Evolutionary conservation across 139 green algal genomes (phyloP), one percentile per base, ranked within the genome.

Genomic region (Tetradesmus lagerheimii): DNA sequence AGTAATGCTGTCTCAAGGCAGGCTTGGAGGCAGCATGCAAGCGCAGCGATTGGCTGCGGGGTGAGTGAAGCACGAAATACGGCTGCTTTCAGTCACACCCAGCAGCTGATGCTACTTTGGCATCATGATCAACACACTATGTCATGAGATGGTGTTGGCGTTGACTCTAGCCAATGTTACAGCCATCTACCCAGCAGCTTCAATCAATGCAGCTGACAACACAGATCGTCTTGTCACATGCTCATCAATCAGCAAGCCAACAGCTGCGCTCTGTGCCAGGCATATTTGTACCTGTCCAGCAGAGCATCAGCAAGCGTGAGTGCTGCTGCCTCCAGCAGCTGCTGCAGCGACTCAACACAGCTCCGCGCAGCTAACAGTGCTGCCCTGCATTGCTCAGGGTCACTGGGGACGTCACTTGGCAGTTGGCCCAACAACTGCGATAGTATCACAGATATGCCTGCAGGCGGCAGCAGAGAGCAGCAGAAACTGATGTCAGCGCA

Each of bases 301-400:
- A 95, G 92, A 41, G 90, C 91, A 71, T 95, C 91, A 1, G 91
- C 47, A 12, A 95, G 85, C 6, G 88, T 93, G 2, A 93, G 86
- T 9, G 80, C 84, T 25, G 85, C 84, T 31, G 90, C 91, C 4
- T 91, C 39, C 85, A 95, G 81, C 84, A 95, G 90, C 47, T 92
- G 90, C 45, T 85, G 87, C 79, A 94, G 57, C n/a, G 88, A 31
- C 34, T 74, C 35, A 31, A 92, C 31, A 16, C 34, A 38, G 29
- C 50, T 64, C 16, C 35, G 31, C 16, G 57, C 25, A 12, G 12
- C 62, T 57, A 3, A n/a, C 71, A 78, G 43, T 35, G 31, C 39
- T 47, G 38, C 66, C 43, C 12, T 77, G 85, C 79, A 88, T 23
- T 9, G 27, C 1, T n/a, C 84, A 77, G n/a, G 75, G 47, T 25